phyloP scores from a whole-genome alignment of 2,329 filamentous ascomycete species.

The Aspergillus brunneoviolaceus region DNA sequence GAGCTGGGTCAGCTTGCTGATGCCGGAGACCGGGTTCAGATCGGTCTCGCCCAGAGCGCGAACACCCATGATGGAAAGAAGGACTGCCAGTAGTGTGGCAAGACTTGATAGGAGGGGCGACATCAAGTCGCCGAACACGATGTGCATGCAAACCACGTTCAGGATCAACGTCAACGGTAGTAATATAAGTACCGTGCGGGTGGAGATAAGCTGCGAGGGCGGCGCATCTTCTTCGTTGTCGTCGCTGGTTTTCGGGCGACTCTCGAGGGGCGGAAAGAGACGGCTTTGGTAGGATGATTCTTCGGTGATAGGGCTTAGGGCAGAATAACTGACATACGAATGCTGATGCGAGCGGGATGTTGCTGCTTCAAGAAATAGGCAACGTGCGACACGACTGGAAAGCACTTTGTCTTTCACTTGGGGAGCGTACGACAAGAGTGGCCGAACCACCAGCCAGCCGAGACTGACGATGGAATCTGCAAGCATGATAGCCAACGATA shows the following conservation, averaged over 20 bases:
- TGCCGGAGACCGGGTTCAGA: slow-evolving; percentile 92
- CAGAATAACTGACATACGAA: slow-evolving; percentile 34
- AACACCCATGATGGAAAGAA: slow-evolving; percentile 64
- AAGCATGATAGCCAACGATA: slow-evolving; percentile 94
- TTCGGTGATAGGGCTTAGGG: slow-evolving; percentile 25
- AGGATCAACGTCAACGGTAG: slow-evolving; percentile 73
- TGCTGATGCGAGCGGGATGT: slow-evolving; percentile 17
- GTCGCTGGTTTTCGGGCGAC: slow-evolving; percentile 29
- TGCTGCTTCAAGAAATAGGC: slow-evolving; percentile 25
- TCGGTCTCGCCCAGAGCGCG: slow-evolving; percentile 77
- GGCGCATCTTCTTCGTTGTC: slow-evolving; percentile 73
- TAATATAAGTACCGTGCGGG: slow-evolving; percentile 68
- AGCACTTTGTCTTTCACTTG: slow-evolving; percentile 30
- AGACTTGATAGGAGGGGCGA: slow-evolving; percentile 72
- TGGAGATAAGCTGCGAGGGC: slow-evolving; percentile 74
- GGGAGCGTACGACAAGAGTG: slow-evolving; percentile 54
- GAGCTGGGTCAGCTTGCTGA: slow-evolving; percentile 93
- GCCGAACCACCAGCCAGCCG: slow-evolving; percentile 70
- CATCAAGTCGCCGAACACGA: slow-evolving; percentile 80
- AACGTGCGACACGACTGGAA: slow-evolving; percentile 29
- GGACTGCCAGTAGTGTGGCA: slow-evolving; percentile 79
- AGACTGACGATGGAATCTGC: slow-evolving; percentile 88
- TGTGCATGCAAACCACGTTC: slow-evolving; percentile 77
- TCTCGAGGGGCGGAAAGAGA: slow-evolving; percentile 1
- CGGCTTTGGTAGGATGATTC: slow-evolving; percentile 19